Base-by-base conservation (phyloP, 805 yeast species). In the Pichia nakasei region DNA sequence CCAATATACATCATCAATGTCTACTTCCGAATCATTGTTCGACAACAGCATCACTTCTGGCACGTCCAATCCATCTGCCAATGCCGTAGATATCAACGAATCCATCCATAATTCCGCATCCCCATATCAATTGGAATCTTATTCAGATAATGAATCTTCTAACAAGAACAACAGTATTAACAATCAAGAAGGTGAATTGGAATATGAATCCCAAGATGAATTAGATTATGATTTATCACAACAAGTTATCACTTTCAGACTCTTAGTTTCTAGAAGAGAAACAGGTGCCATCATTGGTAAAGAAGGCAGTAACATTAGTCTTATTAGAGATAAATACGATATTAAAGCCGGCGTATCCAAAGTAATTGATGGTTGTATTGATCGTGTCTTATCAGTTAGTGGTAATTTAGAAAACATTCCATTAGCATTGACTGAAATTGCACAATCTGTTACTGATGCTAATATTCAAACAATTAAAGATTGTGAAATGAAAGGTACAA, bases 241-340 rank as follows among this genome's bases (percentile, higher is more conserved):
- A 41, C 49, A 60, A 5, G 48, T 62, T 29, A 62, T 66, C 33
- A 63, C 67, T 9, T 68, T 54, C 58, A 66, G 88, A 47, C 74
- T 86, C 1, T 70, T 88, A 24, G 83, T 88, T 18, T 79, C 93
- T 2, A 76, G 88, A 44, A 83, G 82, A 57, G 96, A 88, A 61
- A 89, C 95, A 12, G 96, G 96, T 17, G 84, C 87, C 48, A 77
- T 88, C 49, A 88, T 88, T 53, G 96, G 96, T 43, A 83, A 83
- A 52, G 82, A 77, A 51, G 96, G 96, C 38, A 69, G 73, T 40
- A 82, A 82, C 44, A 87, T 88, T 48, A 83, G 88, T 44, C 71
- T 75, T 31, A 76, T 88, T 38, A 72, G 96, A 51, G 86, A 77
- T 40, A 75, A 75, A 46, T 84, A 91, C 26, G 73, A 75, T 44